Percentiles rank a stretch among this genome's conserved stretches.
Evolutionary conservation across 768 basidiomycete genomes (phyloP).

Genomic region (Leucogyrophana mollusca): DNA sequence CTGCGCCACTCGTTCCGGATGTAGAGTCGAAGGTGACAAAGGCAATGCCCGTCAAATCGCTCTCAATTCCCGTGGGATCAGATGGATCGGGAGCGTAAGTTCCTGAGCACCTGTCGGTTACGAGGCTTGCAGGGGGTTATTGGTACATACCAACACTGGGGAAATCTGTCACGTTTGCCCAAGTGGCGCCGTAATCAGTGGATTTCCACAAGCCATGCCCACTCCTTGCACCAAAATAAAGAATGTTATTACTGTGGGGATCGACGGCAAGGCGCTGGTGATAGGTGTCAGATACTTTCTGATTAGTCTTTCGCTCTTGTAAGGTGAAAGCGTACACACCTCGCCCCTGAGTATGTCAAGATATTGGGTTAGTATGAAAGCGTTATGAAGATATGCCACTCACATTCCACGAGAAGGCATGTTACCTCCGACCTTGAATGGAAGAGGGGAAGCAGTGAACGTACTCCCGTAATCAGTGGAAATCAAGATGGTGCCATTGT

Average conservation of each 20-base stretch:
- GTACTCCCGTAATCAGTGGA: constrained; percentile 59
- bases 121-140: neutral
- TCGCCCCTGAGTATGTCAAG: constrained; percentile 40
- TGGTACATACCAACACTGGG: constrained; percentile 50
- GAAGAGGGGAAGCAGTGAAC: constrained; percentile 48
- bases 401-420: constrained; percentile 48
- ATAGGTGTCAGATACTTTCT: neutral
- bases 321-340: constrained; percentile 31
- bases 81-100: constrained; percentile 52
- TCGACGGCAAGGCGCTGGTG: constrained; percentile 64
- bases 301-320: no score
- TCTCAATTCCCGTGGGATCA: constrained; percentile 42
- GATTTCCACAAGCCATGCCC: constrained; percentile 71
- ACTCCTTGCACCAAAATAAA: constrained; percentile 63
- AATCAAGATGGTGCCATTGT: constrained; percentile 60
- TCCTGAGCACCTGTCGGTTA: constrained; percentile 22
- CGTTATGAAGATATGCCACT: constrained; percentile 10
- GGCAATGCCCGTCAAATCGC: constrained; percentile 43
- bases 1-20: constrained; percentile 48
- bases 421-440: constrained; percentile 65
- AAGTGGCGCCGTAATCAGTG: constrained; percentile 54
- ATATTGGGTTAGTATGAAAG: neutral
- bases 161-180: constrained; percentile 60
- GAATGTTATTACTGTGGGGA: constrained; percentile 57
- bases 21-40: constrained; percentile 66